These are phyloP conservation scores for Puccinia novopanici DNA, from an alignment of 1,284 basidiomycete species.

Conservation along the genomic window DNA sequence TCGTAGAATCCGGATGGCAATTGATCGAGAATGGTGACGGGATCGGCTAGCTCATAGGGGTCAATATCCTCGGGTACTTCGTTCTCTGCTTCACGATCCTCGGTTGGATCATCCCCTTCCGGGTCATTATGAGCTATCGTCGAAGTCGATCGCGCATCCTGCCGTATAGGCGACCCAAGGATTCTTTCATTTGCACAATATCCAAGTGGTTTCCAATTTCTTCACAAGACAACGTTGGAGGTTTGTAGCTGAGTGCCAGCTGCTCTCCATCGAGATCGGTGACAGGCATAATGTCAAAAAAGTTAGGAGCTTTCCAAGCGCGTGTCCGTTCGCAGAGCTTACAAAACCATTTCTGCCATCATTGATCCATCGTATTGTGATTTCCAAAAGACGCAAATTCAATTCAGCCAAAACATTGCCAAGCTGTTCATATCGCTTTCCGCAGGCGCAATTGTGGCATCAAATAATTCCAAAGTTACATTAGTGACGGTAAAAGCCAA, in stretches of 20 bases:
- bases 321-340: slow-evolving; percentile 88
- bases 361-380: slow-evolving; percentile 77
- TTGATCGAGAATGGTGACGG: too few relatives aligned
- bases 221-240: too few relatives aligned
- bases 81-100: slow-evolving; percentile 75
- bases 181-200: too few relatives aligned
- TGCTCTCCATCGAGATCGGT: slow-evolving; percentile 87
- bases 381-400: slow-evolving; percentile 79
- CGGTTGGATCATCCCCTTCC: too few relatives aligned
- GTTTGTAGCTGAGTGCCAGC: slow-evolving; percentile 88
- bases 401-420: slow-evolving; percentile 78
- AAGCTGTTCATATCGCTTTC: slow-evolving; percentile 76
- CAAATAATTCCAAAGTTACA: slow-evolving; percentile 91
- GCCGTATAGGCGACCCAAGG: too few relatives aligned
- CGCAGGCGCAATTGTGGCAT: slow-evolving; percentile 67
- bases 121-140: too few relatives aligned
- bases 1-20: too few relatives aligned
- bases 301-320: slow-evolving; percentile 74
- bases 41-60: too few relatives aligned
- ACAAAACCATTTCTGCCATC: slow-evolving; percentile 82
- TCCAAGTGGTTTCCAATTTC: too few relatives aligned
- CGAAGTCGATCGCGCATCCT: too few relatives aligned
- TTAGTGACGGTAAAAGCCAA: slow-evolving; percentile 73
- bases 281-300: slow-evolving; percentile 92
- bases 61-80: too few relatives aligned